Conservation (phyloP, 2,329 filamentous ascomycete genomes). For the Ustilaginoidea virens region DNA sequence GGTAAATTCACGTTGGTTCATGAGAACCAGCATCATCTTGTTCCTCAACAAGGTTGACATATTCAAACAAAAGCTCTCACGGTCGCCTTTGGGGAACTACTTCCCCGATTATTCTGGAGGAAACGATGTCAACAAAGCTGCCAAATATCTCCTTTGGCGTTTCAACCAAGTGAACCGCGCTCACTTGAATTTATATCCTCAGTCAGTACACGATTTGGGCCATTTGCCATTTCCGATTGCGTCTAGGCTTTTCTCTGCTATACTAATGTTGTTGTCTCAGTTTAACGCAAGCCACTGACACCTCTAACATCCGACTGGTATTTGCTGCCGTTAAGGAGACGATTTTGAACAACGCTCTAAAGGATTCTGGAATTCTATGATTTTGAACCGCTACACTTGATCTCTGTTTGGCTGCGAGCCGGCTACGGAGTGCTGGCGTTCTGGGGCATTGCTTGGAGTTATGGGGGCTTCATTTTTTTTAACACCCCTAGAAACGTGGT, state of each 20-base stretch:
- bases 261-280: constrained; percentile 29
- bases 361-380: constrained; percentile 92
- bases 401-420: constrained; percentile 6
- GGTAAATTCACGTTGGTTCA: constrained; percentile 98
- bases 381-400: constrained; percentile 6
- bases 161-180: constrained; percentile 98
- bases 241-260: neutral
- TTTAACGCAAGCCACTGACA: constrained; percentile 96
- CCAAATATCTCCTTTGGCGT: constrained; percentile 94
- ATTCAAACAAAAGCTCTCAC: constrained; percentile 84
- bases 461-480: constrained; percentile 1
- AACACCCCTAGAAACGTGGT: no score
- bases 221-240: neutral
- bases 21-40: constrained; percentile 94
- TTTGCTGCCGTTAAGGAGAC: constrained; percentile 98
- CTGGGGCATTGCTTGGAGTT: constrained; percentile 9
- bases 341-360: constrained; percentile 93
- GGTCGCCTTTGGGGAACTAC: constrained; percentile 84
- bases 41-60: constrained; percentile 99
- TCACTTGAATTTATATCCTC: constrained; percentile 90
- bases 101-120: constrained; percentile 97
- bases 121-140: constrained; percentile 93
- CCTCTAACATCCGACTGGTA: constrained; percentile 92
- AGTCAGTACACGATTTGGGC: constrained; percentile 44
- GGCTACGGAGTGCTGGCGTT: constrained; percentile 8